Evolutionary conservation across 75 land plant genomes (phyloP).

Genomic region (Cunninghamia lanceolata): DNA sequence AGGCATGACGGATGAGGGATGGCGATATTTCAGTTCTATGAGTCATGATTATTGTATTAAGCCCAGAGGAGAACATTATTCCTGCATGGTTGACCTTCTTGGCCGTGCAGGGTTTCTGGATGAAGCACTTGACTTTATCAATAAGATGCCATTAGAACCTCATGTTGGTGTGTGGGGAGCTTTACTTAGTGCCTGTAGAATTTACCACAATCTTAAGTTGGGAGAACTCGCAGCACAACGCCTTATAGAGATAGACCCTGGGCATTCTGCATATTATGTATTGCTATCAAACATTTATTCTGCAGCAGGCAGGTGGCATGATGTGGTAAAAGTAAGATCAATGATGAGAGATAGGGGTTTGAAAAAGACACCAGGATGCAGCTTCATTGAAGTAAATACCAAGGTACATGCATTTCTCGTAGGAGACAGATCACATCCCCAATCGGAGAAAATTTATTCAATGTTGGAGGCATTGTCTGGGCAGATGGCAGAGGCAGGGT

Average conservation of each 20-base stretch:
- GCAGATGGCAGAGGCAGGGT: constrained; percentile 51
- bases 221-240: constrained; percentile 50
- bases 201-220: constrained; percentile 26
- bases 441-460: constrained; percentile 32
- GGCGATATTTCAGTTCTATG: constrained; percentile 46
- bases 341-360: constrained; percentile 41
- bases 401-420: constrained; percentile 51
- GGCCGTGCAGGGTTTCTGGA: constrained; percentile 59
- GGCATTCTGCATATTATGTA: constrained; percentile 50
- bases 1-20: constrained; percentile 50
- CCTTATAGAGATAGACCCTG: constrained; percentile 37
- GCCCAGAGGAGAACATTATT: constrained; percentile 55
- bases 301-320: constrained; percentile 55
- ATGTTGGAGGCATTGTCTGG: constrained; percentile 36
- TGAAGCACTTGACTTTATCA: constrained; percentile 47
- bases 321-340: constrained; percentile 41
- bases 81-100: constrained; percentile 69
- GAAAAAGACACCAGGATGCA: constrained; percentile 45
- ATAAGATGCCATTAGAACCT: constrained; percentile 45
- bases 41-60: constrained; percentile 29
- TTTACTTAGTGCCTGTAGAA: constrained; percentile 51
- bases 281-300: constrained; percentile 70
- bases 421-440: constrained; percentile 58
- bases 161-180: constrained; percentile 51
- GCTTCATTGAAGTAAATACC: constrained; percentile 53